Evolutionary conservation across 257 asterid species (phyloP).

Genomic region (Coffea canephora): DNA sequence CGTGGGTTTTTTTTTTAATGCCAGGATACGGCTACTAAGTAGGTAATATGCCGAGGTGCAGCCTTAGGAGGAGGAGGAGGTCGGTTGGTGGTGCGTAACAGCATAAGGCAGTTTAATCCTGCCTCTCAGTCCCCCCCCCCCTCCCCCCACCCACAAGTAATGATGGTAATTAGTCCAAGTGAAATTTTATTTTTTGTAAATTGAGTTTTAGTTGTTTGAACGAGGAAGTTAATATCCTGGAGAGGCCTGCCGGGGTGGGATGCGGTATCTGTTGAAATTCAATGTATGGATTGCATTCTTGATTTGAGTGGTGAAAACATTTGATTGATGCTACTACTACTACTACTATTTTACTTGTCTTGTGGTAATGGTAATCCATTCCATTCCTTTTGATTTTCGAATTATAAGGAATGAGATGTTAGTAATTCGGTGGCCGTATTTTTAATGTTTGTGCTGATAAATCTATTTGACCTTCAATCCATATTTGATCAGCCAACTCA

Average conservation of each 20-base stretch:
- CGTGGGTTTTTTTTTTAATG: neutral
- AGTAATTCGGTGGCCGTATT: no score
- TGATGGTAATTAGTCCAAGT: neutral
- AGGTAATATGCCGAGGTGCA: conserved; percentile 1
- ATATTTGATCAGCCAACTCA: no score
- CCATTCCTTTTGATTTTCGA: no score
- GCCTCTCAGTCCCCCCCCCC: neutral
- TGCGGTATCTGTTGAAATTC: conserved; percentile 23
- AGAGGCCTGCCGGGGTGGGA: conserved; percentile 34
- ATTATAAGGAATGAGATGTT: no score
- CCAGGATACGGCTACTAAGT: conserved; percentile 78
- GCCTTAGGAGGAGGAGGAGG: neutral
- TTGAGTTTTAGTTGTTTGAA: conserved; percentile 23
- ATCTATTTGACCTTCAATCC: no score
- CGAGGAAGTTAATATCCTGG: conserved; percentile 26
- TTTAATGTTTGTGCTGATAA: no score
- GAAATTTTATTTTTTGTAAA: conserved; percentile 28
- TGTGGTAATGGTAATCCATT: no score
- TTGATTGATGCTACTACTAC: neutral
- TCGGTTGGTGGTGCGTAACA: conserved; percentile 1
- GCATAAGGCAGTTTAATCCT: neutral
- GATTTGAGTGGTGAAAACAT: neutral
- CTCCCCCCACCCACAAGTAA: no score
- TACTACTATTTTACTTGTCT: no score
- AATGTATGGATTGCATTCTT: neutral